These are phyloP conservation scores for Balakata baccata DNA, from an alignment of 345 rosid species.

Conservation along the genomic window DNA sequence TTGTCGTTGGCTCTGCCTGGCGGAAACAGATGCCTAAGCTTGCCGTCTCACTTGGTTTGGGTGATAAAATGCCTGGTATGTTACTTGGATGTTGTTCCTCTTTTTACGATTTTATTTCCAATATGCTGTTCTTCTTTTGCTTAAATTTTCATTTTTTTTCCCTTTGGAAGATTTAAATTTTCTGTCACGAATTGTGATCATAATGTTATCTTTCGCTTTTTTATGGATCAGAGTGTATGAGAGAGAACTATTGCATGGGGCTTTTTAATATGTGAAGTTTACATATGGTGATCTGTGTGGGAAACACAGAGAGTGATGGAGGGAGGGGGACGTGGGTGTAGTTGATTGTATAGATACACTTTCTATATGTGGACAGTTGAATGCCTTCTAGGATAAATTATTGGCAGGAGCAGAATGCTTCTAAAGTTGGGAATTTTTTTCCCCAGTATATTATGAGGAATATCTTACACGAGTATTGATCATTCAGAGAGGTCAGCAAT, in stretches of 20 bases:
- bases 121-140: no score
- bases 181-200: no score
- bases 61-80: slow-evolving; percentile 93
- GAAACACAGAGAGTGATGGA: no score
- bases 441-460: no score
- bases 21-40: slow-evolving; percentile 99
- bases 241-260: background rate
- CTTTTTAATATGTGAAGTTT: background rate
- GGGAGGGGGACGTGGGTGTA: background rate
- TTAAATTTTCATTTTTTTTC: no score
- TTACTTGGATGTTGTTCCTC: background rate
- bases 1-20: slow-evolving; percentile 93
- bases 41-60: slow-evolving; percentile 88
- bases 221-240: no score
- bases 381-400: background rate
- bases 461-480: no score
- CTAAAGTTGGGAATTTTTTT: no score
- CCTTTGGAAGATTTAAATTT: no score
- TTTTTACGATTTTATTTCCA: no score
- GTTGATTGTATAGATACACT: no score
- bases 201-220: no score
- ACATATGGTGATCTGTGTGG: background rate
- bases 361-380: background rate
- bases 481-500: background rate
- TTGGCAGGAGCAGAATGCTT: background rate